A percentile compares a stretch with the other conserved stretches of the same genome.
phyloP scores from a whole-genome alignment of 257 asterid species.

The Primulina huaijiensis region DNA sequence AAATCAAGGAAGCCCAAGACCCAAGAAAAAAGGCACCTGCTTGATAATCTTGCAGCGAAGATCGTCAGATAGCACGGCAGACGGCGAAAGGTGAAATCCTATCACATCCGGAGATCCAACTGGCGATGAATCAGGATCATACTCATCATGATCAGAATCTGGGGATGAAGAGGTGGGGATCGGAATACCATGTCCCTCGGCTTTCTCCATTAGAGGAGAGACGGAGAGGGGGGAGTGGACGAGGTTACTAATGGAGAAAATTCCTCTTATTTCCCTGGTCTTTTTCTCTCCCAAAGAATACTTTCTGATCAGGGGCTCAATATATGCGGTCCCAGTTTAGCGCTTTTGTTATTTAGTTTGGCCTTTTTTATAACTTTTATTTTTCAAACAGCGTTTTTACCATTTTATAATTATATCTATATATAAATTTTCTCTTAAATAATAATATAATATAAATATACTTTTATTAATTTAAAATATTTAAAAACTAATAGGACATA shows the following conservation, averaged over 20 bases:
- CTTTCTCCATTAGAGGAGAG: constrained; percentile 51
- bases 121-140: constrained; percentile 54
- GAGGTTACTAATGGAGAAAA: constrained; percentile 35
- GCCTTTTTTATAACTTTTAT: no score
- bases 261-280: constrained; percentile 35
- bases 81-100: constrained; percentile 37
- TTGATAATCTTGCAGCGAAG: constrained; percentile 69
- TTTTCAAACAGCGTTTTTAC: no score
- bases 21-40: constrained; percentile 43
- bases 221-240: constrained; percentile 25
- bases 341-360: not conserved
- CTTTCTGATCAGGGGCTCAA: constrained; percentile 12
- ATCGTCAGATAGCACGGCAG: constrained; percentile 49
- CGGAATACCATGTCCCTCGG: constrained; percentile 32
- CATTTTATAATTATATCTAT: no score
- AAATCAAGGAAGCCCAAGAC: not conserved
- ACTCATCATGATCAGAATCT: constrained; percentile 38
- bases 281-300: constrained; percentile 36
- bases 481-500: no score
- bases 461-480: no score
- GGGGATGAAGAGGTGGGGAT: constrained; percentile 44
- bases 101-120: constrained; percentile 61
- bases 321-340: constrained; percentile 14
- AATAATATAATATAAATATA: no score
- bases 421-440: no score